Base-by-base conservation (phyloP, 306 rosid genomes). In the Quercus glauca region DNA sequence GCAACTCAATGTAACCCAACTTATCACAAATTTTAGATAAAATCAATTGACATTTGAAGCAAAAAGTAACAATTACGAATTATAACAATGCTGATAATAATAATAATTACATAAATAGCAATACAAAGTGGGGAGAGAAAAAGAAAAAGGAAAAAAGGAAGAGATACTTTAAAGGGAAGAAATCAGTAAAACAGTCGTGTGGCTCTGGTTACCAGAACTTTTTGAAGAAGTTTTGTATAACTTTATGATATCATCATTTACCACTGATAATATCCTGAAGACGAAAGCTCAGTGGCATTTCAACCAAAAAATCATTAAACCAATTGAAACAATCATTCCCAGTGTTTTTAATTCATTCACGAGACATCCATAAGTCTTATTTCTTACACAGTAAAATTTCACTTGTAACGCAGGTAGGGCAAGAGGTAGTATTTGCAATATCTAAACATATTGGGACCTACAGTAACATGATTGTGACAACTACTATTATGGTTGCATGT, bases 11-110 rank as follows among this genome's bases (percentile, higher is more conserved):
- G 43, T 74, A 60, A 76, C 29, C 74, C 41, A 37, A 51, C 51
- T 33, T 8, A 20, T 63, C 56, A 80, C 55, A 56, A 37, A 55
- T 73, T 83, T 74, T 78, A 69, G 57, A 52, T 20, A 31, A 12
- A 80, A 69, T 60, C 60, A 80, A 68, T 71, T 45, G 61, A 75
- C 20, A 56, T 78, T 60, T 61, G 61, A 33, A 45, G 56, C 37
- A 28, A 15, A 10, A 80, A 55, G 14, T 49, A 26, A 43, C 29
- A 31, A 51, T 20, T 45, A 35, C 45, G 29, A 43, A 21, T 37
- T 41, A 37, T 28, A 13, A 35, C 17, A 18, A 17, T 33, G 3
- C 17, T 6, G 25, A 60, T 18, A 28, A 63, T 10, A 25, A 63
- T 49, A 10, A 49, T 49, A 3, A 49, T 13, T 12, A 49, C 53